Conservation (phyloP, 805 yeast species). For the Sugiyamaella chiloensis region DNA sequence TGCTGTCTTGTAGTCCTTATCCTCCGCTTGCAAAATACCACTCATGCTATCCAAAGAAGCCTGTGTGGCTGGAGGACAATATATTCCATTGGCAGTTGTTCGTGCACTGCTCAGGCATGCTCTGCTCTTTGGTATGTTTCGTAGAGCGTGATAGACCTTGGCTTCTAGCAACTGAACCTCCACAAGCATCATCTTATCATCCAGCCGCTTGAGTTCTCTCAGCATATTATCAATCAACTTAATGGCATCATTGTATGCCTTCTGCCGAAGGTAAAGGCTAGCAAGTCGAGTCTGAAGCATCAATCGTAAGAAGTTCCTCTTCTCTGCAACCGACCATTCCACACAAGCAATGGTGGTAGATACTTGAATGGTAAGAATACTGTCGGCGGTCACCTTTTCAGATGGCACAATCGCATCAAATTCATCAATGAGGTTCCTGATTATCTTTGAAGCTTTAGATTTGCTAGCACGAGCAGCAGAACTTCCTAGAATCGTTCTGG, state of each 20-base stretch:
- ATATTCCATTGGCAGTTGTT: constrained; percentile 95
- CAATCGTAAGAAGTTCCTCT: constrained; percentile 85
- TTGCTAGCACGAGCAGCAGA: constrained; percentile 57
- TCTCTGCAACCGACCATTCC: constrained; percentile 80
- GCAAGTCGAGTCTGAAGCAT: constrained; percentile 81
- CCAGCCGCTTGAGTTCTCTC: constrained; percentile 85
- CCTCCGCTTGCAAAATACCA: constrained; percentile 95
- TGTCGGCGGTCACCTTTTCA: not conserved
- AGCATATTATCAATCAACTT: constrained; percentile 67
- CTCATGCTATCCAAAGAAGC: constrained; percentile 94
- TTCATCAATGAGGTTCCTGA: constrained; percentile 74
- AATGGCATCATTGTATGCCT: constrained; percentile 65
- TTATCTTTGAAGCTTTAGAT: constrained; percentile 90
- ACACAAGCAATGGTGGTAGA: constrained; percentile 72
- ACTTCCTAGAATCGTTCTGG: constrained; percentile 67
- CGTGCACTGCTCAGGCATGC: constrained; percentile 94
- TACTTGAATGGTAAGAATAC: constrained; percentile 60
- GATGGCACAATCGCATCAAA: constrained; percentile 44
- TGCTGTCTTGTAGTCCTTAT: constrained; percentile 93
- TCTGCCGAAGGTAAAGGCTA: constrained; percentile 64
- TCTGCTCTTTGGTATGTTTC: constrained; percentile 85
- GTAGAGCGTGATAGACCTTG: constrained; percentile 82
- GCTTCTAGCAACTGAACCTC: constrained; percentile 93
- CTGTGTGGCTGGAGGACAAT: constrained; percentile 89
- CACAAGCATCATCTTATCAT: constrained; percentile 91